phyloP scores from a whole-genome alignment of 2,329 filamentous ascomycete species.

The Waltergamsia citrina region DNA sequence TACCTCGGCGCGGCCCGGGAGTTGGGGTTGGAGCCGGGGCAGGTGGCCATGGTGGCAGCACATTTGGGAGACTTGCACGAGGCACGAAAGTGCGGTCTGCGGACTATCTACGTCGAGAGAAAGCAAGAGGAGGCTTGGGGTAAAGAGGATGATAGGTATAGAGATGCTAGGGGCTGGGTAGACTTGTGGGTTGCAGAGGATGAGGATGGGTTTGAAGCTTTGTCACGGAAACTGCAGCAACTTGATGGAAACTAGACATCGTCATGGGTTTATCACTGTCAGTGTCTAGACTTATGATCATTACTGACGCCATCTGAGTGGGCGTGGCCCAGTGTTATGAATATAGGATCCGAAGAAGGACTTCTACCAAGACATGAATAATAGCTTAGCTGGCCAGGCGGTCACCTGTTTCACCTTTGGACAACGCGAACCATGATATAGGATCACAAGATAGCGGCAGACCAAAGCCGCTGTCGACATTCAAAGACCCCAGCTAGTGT shows the following conservation, averaged over 20 bases:
- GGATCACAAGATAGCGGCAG: too few relatives aligned
- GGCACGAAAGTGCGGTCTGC: slow-evolving; percentile 54
- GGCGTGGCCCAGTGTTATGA: too few relatives aligned
- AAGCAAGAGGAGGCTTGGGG: slow-evolving; percentile 54
- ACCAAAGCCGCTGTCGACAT: too few relatives aligned
- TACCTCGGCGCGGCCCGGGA: slow-evolving; percentile 58
- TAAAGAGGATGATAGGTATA: slow-evolving; percentile 36
- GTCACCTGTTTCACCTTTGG: too few relatives aligned
- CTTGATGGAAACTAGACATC: slow-evolving; percentile 2
- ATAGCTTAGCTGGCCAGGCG: too few relatives aligned
- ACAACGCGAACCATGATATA: too few relatives aligned
- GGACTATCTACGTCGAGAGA: slow-evolving; percentile 68
- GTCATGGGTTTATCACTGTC: too few relatives aligned
- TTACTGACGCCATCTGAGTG: too few relatives aligned
- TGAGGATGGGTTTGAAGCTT: slow-evolving; percentile 19
- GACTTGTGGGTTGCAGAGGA: slow-evolving; percentile 26
- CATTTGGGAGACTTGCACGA: slow-evolving; percentile 61
- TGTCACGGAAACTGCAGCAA: slow-evolving; percentile 16
- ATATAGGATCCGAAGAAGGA: too few relatives aligned
- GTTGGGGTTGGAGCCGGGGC: slow-evolving; percentile 43
- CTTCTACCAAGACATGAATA: too few relatives aligned
- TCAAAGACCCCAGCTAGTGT: too few relatives aligned
- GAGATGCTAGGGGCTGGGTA: slow-evolving; percentile 35
- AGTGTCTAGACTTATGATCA: too few relatives aligned
- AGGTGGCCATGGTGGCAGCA: slow-evolving; percentile 71